Conservation (phyloP, 768 basidiomycete genomes). For the Austroboletus festivus region DNA sequence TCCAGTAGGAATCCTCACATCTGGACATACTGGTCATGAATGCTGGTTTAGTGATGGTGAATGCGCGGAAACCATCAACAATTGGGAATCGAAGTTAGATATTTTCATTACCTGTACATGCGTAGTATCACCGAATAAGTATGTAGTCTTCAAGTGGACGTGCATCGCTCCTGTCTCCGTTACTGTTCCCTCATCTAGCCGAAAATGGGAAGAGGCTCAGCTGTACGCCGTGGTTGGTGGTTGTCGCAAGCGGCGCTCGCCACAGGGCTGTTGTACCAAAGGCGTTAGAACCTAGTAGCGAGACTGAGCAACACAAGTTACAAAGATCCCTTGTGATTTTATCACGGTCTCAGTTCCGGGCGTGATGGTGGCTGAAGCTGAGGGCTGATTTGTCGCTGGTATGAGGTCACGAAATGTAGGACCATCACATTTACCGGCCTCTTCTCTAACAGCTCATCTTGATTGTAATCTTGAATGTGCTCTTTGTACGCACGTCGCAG, state of each 20-base stretch:
- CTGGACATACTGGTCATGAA: constrained; percentile 42
- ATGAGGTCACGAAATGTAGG: too few species aligned
- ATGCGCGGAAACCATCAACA: constrained; percentile 35
- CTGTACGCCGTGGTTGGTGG: constrained; percentile 25
- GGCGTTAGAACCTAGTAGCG: constrained; percentile 20
- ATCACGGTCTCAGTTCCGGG: too few species aligned
- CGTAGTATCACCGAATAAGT: background rate
- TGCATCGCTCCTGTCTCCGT: constrained; percentile 29
- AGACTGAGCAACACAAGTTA: constrained; percentile 24
- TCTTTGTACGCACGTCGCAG: constrained; percentile 31
- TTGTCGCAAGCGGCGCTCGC: constrained; percentile 32
- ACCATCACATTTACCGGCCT: too few species aligned
- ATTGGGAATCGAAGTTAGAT: constrained; percentile 44
- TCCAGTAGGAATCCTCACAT: constrained; percentile 4
- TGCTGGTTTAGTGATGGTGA: constrained; percentile 25
- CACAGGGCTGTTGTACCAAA: constrained; percentile 14
- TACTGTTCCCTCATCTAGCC: constrained; percentile 32
- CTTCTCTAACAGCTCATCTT: too few species aligned
- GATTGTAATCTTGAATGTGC: too few species aligned
- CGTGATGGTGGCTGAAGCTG: too few species aligned
- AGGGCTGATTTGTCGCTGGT: too few species aligned
- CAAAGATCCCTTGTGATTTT: constrained; percentile 18
- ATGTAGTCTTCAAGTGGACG: constrained; percentile 36
- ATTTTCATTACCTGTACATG: background rate
- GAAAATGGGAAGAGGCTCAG: constrained; percentile 25